Evolutionary conservation across 257 asterid species (phyloP).

Genomic region (Plectranthus barbatus): DNA sequence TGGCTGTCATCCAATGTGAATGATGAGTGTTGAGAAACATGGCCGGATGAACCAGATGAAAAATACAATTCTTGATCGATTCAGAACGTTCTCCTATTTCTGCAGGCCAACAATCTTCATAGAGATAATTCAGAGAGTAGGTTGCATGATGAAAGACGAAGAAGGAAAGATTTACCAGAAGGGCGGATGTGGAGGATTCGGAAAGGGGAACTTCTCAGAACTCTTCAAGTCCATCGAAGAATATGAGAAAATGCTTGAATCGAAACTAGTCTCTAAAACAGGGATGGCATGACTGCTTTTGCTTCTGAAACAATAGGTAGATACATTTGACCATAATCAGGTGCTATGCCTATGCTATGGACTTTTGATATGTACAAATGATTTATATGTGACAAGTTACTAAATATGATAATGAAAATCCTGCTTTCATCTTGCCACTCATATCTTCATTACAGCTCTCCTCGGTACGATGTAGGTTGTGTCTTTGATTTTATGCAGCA

Average conservation of each 20-base stretch:
- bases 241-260: conserved; percentile 83
- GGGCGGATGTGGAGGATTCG: conserved; percentile 98
- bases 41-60: too few relatives aligned
- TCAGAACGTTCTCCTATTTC: not conserved
- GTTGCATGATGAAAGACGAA: conserved; percentile 80
- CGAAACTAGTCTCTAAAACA: conserved; percentile 33
- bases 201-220: conserved; percentile 90
- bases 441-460: not conserved
- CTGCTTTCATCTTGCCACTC: not conserved
- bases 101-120: conserved; percentile 85
- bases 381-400: too few relatives aligned
- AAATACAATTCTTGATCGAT: not conserved
- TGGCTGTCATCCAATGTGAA: too few relatives aligned
- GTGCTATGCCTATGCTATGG: too few relatives aligned
- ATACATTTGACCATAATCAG: not conserved
- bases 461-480: not conserved
- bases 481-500: not conserved
- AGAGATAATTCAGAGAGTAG: conserved; percentile 88
- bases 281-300: conserved; percentile 13
- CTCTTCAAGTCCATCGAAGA: conserved; percentile 89
- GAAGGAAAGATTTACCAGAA: conserved; percentile 70
- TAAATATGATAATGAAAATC: too few relatives aligned
- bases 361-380: too few relatives aligned
- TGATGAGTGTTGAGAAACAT: too few relatives aligned
- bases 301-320: not conserved